phyloP scores from a whole-genome alignment of 352 stramenopile species.

The Paralagenidium karlingii region DNA sequence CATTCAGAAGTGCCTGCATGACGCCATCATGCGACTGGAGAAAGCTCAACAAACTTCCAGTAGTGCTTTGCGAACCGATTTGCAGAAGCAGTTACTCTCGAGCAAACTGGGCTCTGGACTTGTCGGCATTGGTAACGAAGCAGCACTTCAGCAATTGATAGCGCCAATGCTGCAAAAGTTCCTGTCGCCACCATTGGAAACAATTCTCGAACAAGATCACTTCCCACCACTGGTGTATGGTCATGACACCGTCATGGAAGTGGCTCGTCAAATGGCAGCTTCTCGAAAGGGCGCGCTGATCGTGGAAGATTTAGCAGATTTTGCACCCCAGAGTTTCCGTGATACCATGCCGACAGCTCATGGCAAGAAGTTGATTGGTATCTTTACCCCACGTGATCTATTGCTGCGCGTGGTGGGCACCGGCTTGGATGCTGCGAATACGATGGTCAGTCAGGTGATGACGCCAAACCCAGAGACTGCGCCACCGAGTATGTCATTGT shows the following conservation, averaged over 20 bases:
- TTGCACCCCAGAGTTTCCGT: slow-evolving; percentile 4
- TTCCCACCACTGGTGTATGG: slow-evolving; percentile 65
- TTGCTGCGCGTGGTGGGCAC: slow-evolving; percentile 91
- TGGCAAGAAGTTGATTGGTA: slow-evolving; percentile 85
- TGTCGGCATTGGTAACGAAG: slow-evolving; percentile 31
- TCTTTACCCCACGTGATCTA: slow-evolving; percentile 98
- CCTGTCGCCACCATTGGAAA: slow-evolving; percentile 69
- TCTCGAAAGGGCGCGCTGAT: slow-evolving; percentile 72
- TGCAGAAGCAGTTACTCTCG: slow-evolving; percentile 65
- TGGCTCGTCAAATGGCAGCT: slow-evolving; percentile 75
- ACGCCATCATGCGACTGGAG: slow-evolving; percentile 95
- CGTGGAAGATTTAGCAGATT: slow-evolving; percentile 51
- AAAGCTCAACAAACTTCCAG: slow-evolving; percentile 74
- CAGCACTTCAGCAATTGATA: slow-evolving; percentile 55
- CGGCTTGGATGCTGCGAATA: slow-evolving; percentile 82
- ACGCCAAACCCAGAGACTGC: slow-evolving; percentile 93
- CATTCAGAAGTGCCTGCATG: slow-evolving; percentile 98
- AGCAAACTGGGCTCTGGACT: slow-evolving; percentile 34
- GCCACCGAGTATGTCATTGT: slow-evolving; percentile 83
- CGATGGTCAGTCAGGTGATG: slow-evolving; percentile 90
- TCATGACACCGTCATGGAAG: slow-evolving; percentile 74
- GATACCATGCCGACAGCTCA: slow-evolving; percentile 1
- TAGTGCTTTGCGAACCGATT: slow-evolving; percentile 46
- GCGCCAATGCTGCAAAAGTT: slow-evolving; percentile 80
- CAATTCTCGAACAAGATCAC: slow-evolving; percentile 65